These are phyloP conservation scores for Trichoderma sp. DNA, from an alignment of 2,329 filamentous ascomycete species.

Conservation along the genomic window DNA sequence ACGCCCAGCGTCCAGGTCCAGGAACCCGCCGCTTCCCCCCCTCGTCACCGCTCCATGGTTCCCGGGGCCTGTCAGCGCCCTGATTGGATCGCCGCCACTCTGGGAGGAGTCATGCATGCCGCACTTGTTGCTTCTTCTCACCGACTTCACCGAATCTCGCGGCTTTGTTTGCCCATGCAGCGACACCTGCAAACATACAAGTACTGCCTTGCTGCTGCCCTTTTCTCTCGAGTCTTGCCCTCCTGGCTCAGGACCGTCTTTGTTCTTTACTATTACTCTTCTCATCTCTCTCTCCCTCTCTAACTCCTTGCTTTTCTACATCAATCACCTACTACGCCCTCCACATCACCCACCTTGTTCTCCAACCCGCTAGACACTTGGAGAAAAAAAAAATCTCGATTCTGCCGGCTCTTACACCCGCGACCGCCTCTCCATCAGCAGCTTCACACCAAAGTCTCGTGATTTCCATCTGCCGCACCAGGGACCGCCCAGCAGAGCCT, in stretches of 20 bases:
- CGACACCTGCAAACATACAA: not conserved
- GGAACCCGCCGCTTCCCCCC: conserved; percentile 29
- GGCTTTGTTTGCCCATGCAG: conserved; percentile 21
- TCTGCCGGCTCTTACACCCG: conserved; percentile 20
- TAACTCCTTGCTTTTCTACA: not conserved
- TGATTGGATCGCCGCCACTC: conserved; percentile 33
- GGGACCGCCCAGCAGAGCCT: conserved; percentile 25
- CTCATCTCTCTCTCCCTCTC: not conserved
- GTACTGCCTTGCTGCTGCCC: conserved; percentile 17
- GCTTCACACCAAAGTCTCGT: conserved; percentile 25
- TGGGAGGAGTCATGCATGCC: conserved; percentile 29
- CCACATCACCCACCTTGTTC: not conserved
- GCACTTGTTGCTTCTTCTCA: conserved; percentile 33
- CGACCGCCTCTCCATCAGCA: conserved; percentile 18
- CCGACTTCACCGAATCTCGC: conserved; percentile 41
- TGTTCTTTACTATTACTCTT: conserved; percentile 8
- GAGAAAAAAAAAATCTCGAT: conserved; percentile 15
- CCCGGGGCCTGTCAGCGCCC: conserved; percentile 29
- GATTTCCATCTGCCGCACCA: conserved; percentile 24
- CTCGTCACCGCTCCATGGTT: conserved; percentile 33
- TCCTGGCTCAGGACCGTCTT: conserved; percentile 9
- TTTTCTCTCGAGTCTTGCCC: conserved; percentile 3
- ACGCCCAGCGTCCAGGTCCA: conserved; percentile 30
- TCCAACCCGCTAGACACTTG: too few relatives aligned
- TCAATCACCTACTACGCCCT: not conserved